These are phyloP conservation scores for Diutina mesorugosa DNA, from an alignment of 1,139 yeast genomes.

Conservation along the genomic window DNA sequence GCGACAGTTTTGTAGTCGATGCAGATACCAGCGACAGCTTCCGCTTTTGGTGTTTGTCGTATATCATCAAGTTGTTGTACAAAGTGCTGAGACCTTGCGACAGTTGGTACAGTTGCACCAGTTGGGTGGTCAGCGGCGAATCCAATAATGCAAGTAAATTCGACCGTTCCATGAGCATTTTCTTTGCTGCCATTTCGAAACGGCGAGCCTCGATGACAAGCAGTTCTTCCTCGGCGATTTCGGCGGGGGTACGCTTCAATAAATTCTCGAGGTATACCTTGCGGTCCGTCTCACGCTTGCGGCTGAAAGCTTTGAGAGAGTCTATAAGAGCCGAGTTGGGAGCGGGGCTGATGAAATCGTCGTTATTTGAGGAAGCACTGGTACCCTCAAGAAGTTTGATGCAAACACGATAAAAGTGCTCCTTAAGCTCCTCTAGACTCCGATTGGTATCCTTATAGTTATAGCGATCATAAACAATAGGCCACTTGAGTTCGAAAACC, in stretches of 20 bases:
- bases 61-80: slow-evolving; percentile 66
- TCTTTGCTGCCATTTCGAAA: slow-evolving; percentile 86
- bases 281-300: slow-evolving; percentile 58
- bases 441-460: slow-evolving; percentile 23
- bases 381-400: slow-evolving; percentile 16
- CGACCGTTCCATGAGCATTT: slow-evolving; percentile 74
- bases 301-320: slow-evolving; percentile 43
- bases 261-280: slow-evolving; percentile 70
- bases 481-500: slow-evolving; percentile 79
- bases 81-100: slow-evolving; percentile 86
- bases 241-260: slow-evolving; percentile 82
- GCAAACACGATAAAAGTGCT: slow-evolving; percentile 50
- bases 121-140: slow-evolving; percentile 74
- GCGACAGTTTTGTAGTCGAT: slow-evolving; percentile 4
- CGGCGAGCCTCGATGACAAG: slow-evolving; percentile 85
- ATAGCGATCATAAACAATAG: slow-evolving; percentile 69
- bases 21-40: slow-evolving; percentile 13
- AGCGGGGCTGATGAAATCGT: neutral
- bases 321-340: slow-evolving; percentile 32
- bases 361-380: neutral
- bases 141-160: slow-evolving; percentile 69
- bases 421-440: slow-evolving; percentile 67
- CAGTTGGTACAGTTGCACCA: slow-evolving; percentile 65
- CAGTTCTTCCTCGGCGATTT: slow-evolving; percentile 95
- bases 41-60: slow-evolving; percentile 47